phyloP scores from a whole-genome alignment of 257 asterid genomes.

The Solanum ossicruentum region DNA sequence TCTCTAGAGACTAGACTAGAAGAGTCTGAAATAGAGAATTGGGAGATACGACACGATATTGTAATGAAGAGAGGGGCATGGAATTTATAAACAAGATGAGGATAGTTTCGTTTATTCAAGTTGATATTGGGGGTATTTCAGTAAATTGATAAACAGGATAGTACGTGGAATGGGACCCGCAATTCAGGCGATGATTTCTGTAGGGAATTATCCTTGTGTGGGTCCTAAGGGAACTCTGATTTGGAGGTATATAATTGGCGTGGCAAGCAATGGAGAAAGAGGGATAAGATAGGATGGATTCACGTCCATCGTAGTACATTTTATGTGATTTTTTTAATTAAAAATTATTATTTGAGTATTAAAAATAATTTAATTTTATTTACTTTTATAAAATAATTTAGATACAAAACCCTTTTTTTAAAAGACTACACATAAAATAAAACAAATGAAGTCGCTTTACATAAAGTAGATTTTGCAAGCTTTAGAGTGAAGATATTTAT shows the following conservation, averaged over 20 bases:
- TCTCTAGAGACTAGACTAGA: not conserved
- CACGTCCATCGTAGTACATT: constrained; percentile 4
- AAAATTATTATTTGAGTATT: too few species aligned
- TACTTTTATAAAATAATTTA: too few species aligned
- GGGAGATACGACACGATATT: constrained; percentile 10
- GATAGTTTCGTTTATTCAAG: constrained; percentile 15
- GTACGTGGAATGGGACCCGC: constrained; percentile 25
- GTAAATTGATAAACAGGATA: not conserved
- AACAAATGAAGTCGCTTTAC: not conserved
- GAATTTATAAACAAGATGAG: constrained; percentile 39
- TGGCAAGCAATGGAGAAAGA: constrained; percentile 19
- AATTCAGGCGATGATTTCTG: constrained; percentile 34
- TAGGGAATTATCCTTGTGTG: not conserved
- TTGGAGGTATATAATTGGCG: constrained; percentile 8
- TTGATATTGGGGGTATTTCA: not conserved
- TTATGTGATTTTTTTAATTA: too few species aligned
- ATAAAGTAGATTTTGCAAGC: constrained; percentile 11
- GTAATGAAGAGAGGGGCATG: not conserved
- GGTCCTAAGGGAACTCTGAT: constrained; percentile 8
- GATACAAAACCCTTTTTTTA: too few species aligned
- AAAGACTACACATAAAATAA: too few species aligned
- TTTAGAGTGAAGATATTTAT: not conserved
- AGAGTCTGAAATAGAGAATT: not conserved
- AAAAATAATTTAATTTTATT: too few species aligned
- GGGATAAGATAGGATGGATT: not conserved